Conservation (phyloP, 768 basidiomycete species). For the Termitomyces heimii region DNA sequence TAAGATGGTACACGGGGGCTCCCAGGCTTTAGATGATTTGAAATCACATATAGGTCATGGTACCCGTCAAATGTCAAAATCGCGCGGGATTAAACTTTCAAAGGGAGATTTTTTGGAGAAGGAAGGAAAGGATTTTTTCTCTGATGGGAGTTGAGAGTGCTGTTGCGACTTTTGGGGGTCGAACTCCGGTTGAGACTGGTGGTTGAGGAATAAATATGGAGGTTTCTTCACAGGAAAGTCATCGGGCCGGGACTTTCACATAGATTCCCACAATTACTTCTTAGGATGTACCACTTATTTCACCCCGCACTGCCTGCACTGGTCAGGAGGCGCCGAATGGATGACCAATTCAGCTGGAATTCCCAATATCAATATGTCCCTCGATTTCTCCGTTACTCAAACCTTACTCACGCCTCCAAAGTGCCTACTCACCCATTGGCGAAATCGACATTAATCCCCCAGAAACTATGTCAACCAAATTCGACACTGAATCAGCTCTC, state of each 20-base stretch:
- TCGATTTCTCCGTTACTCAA: neutral
- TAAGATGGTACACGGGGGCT: neutral
- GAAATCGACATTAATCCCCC: neutral
- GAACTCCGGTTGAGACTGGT: neutral
- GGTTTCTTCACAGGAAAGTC: neutral
- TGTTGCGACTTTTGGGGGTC: neutral
- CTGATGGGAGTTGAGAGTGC: neutral
- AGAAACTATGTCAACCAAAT: neutral
- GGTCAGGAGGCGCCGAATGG: neutral
- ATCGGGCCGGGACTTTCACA: neutral
- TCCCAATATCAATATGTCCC: neutral
- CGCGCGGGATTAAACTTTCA: neutral
- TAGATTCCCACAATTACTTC: neutral
- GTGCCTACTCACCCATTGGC: neutral
- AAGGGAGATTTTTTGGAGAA: no score
- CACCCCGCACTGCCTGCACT: neutral
- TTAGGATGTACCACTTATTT: neutral
- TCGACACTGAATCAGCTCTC: conserved; percentile 15
- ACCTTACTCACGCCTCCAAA: neutral
- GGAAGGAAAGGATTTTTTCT: neutral
- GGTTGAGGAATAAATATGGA: neutral
- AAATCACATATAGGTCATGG: neutral
- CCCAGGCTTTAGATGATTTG: neutral
- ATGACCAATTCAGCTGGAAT: neutral
- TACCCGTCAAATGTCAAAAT: neutral